These are phyloP conservation scores for Plasmopara muralis DNA, from an alignment of 352 stramenopile genomes.

Conservation along the genomic window DNA sequence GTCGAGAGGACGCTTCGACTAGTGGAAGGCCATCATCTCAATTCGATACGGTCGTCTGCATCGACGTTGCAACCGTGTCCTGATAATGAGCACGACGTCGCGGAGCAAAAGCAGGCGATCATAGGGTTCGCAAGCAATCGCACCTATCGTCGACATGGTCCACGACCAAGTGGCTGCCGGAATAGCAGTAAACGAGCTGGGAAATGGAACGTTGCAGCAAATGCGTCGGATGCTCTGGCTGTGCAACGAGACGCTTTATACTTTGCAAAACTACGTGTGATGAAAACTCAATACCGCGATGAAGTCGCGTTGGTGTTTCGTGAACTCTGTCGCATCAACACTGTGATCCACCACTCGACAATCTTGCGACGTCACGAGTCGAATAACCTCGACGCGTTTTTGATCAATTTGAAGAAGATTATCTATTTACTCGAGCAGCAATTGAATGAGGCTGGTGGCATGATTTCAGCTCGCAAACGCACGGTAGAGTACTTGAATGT, in stretches of 20 bases:
- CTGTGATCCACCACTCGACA: conserved; percentile 73
- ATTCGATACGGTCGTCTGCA: conserved; percentile 16
- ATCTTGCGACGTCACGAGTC: conserved; percentile 68
- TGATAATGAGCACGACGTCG: conserved; percentile 6
- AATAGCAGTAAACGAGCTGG: conserved; percentile 18
- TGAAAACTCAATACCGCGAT: conserved; percentile 72
- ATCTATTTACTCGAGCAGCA: conserved; percentile 86
- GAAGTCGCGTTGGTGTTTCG: conserved; percentile 75
- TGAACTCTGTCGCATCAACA: conserved; percentile 74
- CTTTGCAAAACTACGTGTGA: conserved; percentile 55
- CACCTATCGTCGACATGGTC: conserved; percentile 8
- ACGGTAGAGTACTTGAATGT: conserved; percentile 73
- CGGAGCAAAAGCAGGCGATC: conserved; percentile 1
- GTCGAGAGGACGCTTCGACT: conserved; percentile 18
- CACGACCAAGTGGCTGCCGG: conserved; percentile 8
- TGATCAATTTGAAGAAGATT: conserved; percentile 85
- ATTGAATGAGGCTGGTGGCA: conserved; percentile 58
- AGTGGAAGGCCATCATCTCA: conserved; percentile 22
- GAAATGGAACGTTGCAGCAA: conserved; percentile 16
- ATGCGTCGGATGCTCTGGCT: conserved; percentile 9
- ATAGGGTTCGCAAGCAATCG: not conserved
- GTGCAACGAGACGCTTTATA: conserved; percentile 48
- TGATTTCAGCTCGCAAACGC: conserved; percentile 67
- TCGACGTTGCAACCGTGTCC: conserved; percentile 10
- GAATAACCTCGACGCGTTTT: conserved; percentile 75